Conservation (phyloP, 108 stramenopile species). For the Chaetoceros tenuissimus region DNA sequence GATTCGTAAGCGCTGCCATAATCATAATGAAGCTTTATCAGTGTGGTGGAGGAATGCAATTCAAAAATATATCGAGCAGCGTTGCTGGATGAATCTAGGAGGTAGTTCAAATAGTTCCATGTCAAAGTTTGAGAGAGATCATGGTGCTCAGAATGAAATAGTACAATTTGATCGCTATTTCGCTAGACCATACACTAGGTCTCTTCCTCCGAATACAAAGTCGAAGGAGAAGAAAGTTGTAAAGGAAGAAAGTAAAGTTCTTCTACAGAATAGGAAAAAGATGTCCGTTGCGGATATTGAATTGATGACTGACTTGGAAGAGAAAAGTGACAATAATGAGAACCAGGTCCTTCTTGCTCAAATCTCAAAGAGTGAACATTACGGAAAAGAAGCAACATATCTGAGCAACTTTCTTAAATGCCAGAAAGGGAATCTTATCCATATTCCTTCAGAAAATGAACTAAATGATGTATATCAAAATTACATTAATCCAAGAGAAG, state of each 20-base stretch:
- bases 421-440: too few species aligned
- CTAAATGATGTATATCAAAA: too few species aligned
- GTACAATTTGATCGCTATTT: slow-evolving; percentile 61
- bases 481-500: not conserved
- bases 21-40: slow-evolving; percentile 53
- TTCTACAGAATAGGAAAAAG: not conserved
- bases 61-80: slow-evolving; percentile 60
- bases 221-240: not conserved
- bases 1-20: slow-evolving; percentile 41
- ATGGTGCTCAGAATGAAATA: slow-evolving; percentile 49
- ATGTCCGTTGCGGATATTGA: slow-evolving; percentile 4
- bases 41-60: slow-evolving; percentile 72
- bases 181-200: slow-evolving; percentile 3
- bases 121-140: slow-evolving; percentile 57
- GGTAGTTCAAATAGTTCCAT: slow-evolving; percentile 26
- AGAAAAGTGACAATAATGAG: slow-evolving; percentile 4
- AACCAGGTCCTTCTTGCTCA: not conserved
- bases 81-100: slow-evolving; percentile 83
- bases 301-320: slow-evolving; percentile 13
- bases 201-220: slow-evolving; percentile 15
- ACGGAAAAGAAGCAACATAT: slow-evolving; percentile 13
- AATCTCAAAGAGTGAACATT: slow-evolving; percentile 10
- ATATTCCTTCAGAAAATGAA: too few species aligned
- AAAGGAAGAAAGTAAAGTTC: not conserved
- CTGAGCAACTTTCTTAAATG: slow-evolving; percentile 10